Conservation (phyloP, 345 rosid genomes). For the Cardiospermum halicacabum region DNA sequence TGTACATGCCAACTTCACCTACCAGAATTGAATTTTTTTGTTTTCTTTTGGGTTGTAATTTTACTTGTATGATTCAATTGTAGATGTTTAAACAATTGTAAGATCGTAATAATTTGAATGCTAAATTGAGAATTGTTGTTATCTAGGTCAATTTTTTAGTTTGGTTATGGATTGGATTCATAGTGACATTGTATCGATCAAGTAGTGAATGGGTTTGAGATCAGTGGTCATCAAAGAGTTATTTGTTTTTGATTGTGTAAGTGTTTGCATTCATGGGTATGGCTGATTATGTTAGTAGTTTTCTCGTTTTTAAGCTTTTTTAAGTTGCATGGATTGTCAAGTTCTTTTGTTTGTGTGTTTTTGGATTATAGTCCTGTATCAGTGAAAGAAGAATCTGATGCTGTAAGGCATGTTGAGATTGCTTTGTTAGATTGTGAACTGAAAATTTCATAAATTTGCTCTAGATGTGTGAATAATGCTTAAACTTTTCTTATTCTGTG, state of each 20-base stretch:
- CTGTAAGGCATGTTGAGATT: too few species aligned
- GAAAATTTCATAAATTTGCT: neutral
- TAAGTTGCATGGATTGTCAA: neutral
- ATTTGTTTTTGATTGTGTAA: neutral
- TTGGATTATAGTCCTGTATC: neutral
- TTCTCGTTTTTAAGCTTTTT: neutral
- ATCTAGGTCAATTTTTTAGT: neutral
- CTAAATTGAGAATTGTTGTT: neutral
- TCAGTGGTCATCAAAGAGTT: neutral
- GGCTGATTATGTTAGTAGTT: neutral
- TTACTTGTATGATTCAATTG: too few species aligned
- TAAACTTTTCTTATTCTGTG: neutral
- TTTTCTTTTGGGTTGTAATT: too few species aligned
- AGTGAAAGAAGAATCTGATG: too few species aligned
- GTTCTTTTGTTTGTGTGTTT: neutral
- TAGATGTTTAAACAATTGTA: neutral
- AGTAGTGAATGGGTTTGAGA: neutral
- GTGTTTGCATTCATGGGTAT: neutral
- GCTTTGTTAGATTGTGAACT: neutral
- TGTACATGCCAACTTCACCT: too few species aligned
- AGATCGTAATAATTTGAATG: too few species aligned
- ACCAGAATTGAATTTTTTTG: too few species aligned
- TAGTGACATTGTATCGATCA: constrained; percentile 1
- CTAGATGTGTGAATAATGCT: neutral
- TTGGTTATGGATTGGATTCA: neutral